Evolutionary conservation across 2,329 filamentous ascomycete species (phyloP), one percentile per base, ranked within the genome.

Genomic region (Apiospora aurea): DNA sequence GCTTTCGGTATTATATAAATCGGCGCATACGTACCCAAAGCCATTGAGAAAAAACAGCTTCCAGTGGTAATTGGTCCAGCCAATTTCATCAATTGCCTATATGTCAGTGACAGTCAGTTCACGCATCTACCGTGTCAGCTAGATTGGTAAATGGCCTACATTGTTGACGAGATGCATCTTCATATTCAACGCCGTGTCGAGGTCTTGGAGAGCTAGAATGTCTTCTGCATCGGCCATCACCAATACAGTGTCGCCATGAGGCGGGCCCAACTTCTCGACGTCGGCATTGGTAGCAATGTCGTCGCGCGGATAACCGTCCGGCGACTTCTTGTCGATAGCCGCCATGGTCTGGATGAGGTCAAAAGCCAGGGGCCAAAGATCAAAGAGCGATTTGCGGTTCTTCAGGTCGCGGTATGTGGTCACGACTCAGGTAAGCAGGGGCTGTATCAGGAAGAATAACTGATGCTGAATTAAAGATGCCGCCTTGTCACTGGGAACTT

Each of bases 101-200:
- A 53, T 21, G 18, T 13, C 8, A 21, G 6, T 13, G 6, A 70
- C 46, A 72, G 46, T 72, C 8, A 26, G 16, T 29, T 29, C 34
- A 2, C 16, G 16, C 29, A 34, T 41, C n/a, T 18, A 41, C 41
- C 57, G 13, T 41, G 18, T 21, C 66, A 6, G 2, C n/a, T 6
- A 21, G 24, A 29, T 47, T 67, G 71, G 67, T 43, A 26, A 70
- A 68, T 16, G 10, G 76, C 87, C 81, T 76, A 89, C 89, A 79
- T 93, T 87, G 78, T 93, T 93, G 73, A 93, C 87, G 41, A 93
- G 83, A 75, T 90, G 87, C 90, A 93, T 93, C 79, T 93, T 93
- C 53, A 87, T 87, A 75, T 89, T 88, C 64, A 93, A 81, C 1
- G 87, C 89, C 5, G 89, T 88, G 77, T 93, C 90, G 41, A 88